Base-by-base conservation (phyloP, 2,329 filamentous ascomycete species). In the Canariomyces notabilis region DNA sequence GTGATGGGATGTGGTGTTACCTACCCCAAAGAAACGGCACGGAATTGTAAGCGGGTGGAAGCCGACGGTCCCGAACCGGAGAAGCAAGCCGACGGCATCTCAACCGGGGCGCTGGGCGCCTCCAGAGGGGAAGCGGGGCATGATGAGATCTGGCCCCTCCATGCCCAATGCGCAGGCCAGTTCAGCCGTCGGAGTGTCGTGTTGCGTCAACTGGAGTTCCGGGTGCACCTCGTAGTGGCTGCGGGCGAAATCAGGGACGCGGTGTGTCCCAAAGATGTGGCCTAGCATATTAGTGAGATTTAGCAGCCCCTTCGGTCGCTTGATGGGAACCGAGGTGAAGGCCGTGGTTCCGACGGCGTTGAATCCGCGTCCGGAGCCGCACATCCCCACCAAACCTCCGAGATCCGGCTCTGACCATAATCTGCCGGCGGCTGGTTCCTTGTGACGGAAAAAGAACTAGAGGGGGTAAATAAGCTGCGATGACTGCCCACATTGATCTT, bases 311-410 rank as follows among this genome's bases (percentile, higher is more conserved):
- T 5, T 5, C 26, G 3, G 26, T 9, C 26, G 26, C 26, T 3
- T 29, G 26, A 9, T 29, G 26, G 26, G 26, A 29, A 29, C 26
- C 26, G 26, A 29, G 26, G 26, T 12, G 26, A 4, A 29, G 26
- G 26, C 26, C 26, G 26, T 11, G 8, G 9, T 9, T 3, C 26
- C 26, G 26, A 9, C 26, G 26, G 26, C 7, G 26, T 9, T 29
- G 26, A 12, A 12, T 29, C 26, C 26, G 26, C 9, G 26, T 9
- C 26, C 14, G 26, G 20, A 32, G 19, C 43, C 56, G 56, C 56
- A 58, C 53, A 58, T 58, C 56, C 56, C 56, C 56, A 58, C 53
- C 43, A 38, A n/a, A 49, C 12, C 37, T 57, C 56, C 56, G 56
- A 43, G 48, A 33, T 44, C 46, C 43, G 46, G 15, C 14, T 7